Base-by-base conservation (phyloP, 805 yeast species). In the Pichia kluyveri region DNA sequence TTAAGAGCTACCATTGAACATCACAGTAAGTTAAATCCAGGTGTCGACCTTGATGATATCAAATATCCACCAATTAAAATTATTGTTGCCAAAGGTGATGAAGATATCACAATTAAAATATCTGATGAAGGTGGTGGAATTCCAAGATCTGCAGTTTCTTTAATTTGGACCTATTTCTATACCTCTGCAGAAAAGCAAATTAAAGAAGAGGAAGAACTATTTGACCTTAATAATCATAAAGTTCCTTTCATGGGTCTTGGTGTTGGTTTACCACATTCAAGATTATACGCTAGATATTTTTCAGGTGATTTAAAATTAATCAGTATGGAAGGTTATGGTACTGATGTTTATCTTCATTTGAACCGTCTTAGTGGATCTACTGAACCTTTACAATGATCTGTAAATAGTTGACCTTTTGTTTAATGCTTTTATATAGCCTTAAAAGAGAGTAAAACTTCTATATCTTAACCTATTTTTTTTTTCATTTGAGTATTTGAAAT, bases 181-280 rank as follows among this genome's bases (percentile, higher is more conserved):
- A 89, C 96, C 4, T 86, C 96, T 0, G 95, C 89, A 43, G 80
- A 80, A 56, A 86, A 81, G 51, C 75, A 77, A 2, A 83, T 79
- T 39, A 71, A 56, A 54, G 71, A 59, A 55, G 51, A 51, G 26
- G 60, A 51, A 23, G 26, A 23, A 23, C 26, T 23, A 6, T 19
- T 39, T 50, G 8, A 19, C 36, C 41, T 44, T 11, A 40, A 49
- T 42, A 50, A 50, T 30, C 45, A 51, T 30, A 79, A 78, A 56
- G 95, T 95, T 0, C 96, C 96, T 50, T 83, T 88, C 86, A 96
- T 96, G 45, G 96, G 96, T 0, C 83, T 85, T 55, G 96, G 96
- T 30, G 90, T 88, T 59, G 96, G 96, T 0, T 71, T 88, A 56
- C 96, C 96, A 1, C 81, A 89, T 47, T 83, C 93, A 43, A 68